Conservation (phyloP, 2,329 filamentous ascomycete species). For the Pseudomassariella vexata region DNA sequence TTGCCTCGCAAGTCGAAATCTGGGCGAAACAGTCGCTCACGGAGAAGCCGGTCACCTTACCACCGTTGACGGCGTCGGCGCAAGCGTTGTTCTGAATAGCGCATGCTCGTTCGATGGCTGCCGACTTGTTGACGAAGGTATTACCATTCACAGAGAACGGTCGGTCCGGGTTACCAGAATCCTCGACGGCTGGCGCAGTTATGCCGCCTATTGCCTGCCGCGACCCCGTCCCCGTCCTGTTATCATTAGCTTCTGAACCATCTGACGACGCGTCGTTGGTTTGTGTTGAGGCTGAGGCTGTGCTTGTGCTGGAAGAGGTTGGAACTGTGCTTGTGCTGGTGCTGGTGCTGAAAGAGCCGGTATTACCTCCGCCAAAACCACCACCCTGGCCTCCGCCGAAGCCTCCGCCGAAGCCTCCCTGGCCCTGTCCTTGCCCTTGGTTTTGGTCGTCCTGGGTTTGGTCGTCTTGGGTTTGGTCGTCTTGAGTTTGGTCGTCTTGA, state of each 20-base stretch:
- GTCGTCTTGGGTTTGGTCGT: too few species aligned
- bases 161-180: constrained; percentile 41
- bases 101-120: constrained; percentile 55
- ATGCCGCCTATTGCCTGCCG: constrained; percentile 32
- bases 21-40: constrained; percentile 51
- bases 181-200: constrained; percentile 41
- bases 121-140: constrained; percentile 50
- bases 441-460: too few species aligned
- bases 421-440: too few species aligned
- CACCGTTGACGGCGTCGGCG: constrained; percentile 48
- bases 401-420: too few species aligned
- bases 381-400: too few species aligned
- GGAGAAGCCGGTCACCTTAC: constrained; percentile 30
- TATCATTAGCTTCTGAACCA: constrained; percentile 1
- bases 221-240: constrained; percentile 2
- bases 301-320: constrained; percentile 31
- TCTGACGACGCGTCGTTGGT: constrained; percentile 17
- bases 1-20: constrained; percentile 18
- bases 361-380: too few species aligned
- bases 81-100: constrained; percentile 59
- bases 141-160: constrained; percentile 48
- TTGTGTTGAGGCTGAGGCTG: constrained; percentile 45
- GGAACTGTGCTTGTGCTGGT: constrained; percentile 35
- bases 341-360: constrained; percentile 17
- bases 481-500: too few species aligned